Evolutionary conservation across 2,329 filamentous ascomycete genomes (phyloP).

Genomic region (Fusarium staphyleae): DNA sequence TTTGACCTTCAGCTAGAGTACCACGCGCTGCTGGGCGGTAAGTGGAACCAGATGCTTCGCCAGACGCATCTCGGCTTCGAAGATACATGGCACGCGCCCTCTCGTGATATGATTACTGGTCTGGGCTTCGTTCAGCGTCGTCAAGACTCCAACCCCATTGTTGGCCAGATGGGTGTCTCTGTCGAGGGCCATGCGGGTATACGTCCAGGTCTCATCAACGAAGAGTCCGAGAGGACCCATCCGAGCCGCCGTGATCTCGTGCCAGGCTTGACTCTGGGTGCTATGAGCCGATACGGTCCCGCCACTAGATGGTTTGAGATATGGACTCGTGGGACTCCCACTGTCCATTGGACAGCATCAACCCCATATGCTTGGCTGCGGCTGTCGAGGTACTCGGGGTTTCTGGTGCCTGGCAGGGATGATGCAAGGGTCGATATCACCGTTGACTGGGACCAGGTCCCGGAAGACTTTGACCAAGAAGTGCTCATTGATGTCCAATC

Average conservation of each 20-base stretch:
- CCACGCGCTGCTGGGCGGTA: conserved; percentile 57
- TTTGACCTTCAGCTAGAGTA: conserved; percentile 58
- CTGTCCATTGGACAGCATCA: conserved; percentile 61
- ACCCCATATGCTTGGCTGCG: conserved; percentile 58
- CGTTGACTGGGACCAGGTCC: conserved; percentile 49
- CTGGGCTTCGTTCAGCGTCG: conserved; percentile 59
- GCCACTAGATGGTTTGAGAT: conserved; percentile 67
- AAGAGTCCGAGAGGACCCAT: conserved; percentile 60
- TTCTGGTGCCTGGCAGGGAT: conserved; percentile 50
- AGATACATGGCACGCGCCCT: conserved; percentile 64
- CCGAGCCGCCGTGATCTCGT: conserved; percentile 54
- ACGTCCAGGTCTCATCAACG: conserved; percentile 51
- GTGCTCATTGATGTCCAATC: conserved; percentile 45
- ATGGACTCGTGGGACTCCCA: conserved; percentile 63
- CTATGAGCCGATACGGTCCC: conserved; percentile 65
- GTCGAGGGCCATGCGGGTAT: conserved; percentile 72
- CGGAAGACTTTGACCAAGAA: conserved; percentile 39
- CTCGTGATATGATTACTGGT: conserved; percentile 62
- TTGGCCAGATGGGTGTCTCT: conserved; percentile 69
- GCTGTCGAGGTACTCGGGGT: conserved; percentile 58
- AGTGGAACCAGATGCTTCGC: conserved; percentile 64
- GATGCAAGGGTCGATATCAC: conserved; percentile 29
- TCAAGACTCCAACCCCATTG: conserved; percentile 58
- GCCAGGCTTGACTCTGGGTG: conserved; percentile 65
- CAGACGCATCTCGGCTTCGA: conserved; percentile 57